Evolutionary conservation across 202 grass and related monocot species (phyloP).

Genomic region (Hordeum pubiflorum): DNA sequence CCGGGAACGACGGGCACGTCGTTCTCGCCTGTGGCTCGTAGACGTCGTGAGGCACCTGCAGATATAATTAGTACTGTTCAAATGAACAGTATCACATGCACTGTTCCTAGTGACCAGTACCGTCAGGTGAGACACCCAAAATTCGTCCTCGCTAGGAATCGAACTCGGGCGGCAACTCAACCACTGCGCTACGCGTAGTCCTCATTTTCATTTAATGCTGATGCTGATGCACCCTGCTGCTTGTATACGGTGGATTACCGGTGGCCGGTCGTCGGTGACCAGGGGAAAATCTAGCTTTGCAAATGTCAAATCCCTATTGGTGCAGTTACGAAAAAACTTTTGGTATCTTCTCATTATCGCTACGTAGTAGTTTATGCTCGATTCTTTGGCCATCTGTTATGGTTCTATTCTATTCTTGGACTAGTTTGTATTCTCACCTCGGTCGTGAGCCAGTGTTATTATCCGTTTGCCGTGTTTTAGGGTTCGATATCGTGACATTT

Average conservation of each 20-base stretch:
- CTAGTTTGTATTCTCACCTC: not conserved
- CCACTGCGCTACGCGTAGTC: too few relatives aligned
- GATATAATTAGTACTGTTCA: too few relatives aligned
- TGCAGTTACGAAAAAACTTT: too few relatives aligned
- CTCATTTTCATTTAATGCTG: not conserved
- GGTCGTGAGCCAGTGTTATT: not conserved
- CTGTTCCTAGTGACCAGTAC: too few relatives aligned
- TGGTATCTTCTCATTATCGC: not conserved
- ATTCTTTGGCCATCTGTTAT: too few relatives aligned
- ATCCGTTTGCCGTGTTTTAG: not conserved
- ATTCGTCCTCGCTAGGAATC: too few relatives aligned
- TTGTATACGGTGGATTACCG: not conserved
- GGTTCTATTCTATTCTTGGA: not conserved
- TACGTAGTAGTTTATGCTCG: not conserved
- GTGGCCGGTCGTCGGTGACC: slow-evolving; percentile 3
- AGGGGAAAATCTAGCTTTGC: not conserved
- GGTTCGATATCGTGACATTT: not conserved
- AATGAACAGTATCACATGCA: too few relatives aligned
- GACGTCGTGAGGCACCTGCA: too few relatives aligned
- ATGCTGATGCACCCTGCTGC: not conserved
- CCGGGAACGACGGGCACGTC: too few relatives aligned
- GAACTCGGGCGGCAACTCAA: too few relatives aligned
- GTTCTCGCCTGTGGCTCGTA: too few relatives aligned
- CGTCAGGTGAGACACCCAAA: too few relatives aligned
- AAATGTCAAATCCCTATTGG: not conserved